phyloP scores from a whole-genome alignment of 768 basidiomycete genomes.

The Mrakia gelida region DNA sequence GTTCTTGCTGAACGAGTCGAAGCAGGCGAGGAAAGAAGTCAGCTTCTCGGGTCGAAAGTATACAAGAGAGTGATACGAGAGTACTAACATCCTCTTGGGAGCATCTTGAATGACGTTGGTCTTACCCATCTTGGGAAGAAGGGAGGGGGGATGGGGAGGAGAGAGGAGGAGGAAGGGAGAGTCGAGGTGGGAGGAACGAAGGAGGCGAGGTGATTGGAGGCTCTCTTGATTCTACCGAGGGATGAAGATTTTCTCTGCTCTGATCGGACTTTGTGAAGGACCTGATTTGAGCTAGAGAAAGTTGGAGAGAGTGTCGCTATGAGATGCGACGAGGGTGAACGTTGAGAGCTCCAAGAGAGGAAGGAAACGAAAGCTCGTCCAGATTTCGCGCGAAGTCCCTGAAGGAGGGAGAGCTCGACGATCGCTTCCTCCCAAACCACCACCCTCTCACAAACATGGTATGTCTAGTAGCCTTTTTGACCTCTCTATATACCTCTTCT shows the following conservation, averaged over 20 bases:
- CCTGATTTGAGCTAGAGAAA: neutral
- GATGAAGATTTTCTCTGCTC: neutral
- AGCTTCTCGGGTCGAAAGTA: neutral
- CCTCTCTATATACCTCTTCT: neutral
- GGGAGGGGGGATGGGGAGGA: neutral
- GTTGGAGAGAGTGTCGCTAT: too few species aligned
- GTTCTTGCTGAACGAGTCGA: slow-evolving; percentile 62
- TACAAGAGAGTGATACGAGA: neutral
- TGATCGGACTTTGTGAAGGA: neutral
- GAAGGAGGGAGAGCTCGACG: neutral
- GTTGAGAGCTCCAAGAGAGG: neutral
- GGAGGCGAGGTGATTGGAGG: neutral
- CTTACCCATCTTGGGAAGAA: slow-evolving; percentile 38
- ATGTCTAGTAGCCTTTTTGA: neutral
- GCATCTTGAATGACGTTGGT: slow-evolving; percentile 45
- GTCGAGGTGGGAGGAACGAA: neutral
- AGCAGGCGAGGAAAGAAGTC: neutral
- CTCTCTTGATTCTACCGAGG: too few species aligned
- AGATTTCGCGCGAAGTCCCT: neutral
- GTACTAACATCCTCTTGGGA: slow-evolving; percentile 44
- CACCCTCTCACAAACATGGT: slow-evolving; percentile 21
- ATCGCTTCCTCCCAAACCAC: neutral
- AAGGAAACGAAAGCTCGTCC: neutral
- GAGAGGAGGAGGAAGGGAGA: slow-evolving; percentile 10
- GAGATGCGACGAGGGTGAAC: neutral